A percentile compares a stretch with the other conserved stretches of the same genome.
phyloP scores from a whole-genome alignment of 2,329 filamentous ascomycete genomes.

The Fusarium camptoceras region DNA sequence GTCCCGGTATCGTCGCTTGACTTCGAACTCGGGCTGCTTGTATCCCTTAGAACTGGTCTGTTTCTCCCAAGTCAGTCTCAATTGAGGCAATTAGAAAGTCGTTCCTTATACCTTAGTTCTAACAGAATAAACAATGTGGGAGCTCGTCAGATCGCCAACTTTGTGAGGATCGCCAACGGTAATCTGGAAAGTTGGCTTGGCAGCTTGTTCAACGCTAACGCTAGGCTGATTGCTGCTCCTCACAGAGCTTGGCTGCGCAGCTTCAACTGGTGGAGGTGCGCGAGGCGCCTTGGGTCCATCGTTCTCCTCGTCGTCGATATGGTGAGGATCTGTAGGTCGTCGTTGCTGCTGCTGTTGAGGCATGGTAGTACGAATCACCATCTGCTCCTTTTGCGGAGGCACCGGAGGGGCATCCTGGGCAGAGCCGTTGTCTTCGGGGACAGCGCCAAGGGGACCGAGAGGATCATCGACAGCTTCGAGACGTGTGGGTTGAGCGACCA shows the following conservation, averaged over 20 bases:
- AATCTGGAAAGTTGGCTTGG: conserved; percentile 91
- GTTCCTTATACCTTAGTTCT: conserved; percentile 78
- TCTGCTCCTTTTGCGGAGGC: conserved; percentile 75
- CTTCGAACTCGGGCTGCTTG: conserved; percentile 89
- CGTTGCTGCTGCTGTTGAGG: conserved; percentile 56
- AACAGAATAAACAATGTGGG: conserved; percentile 97
- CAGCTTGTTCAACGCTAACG: conserved; percentile 90
- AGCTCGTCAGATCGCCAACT: conserved; percentile 95
- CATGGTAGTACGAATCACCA: conserved; percentile 70
- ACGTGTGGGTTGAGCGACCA: conserved; percentile 80
- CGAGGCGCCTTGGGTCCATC: conserved; percentile 65
- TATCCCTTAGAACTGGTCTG: conserved; percentile 97
- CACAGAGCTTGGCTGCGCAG: conserved; percentile 64
- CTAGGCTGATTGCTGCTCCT: conserved; percentile 74
- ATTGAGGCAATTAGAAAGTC: neutral
- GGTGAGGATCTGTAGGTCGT: conserved; percentile 68
- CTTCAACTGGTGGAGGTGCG: conserved; percentile 73
- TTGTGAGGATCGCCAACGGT: conserved; percentile 96
- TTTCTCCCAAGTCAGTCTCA: conserved; percentile 11
- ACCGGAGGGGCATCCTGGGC: conserved; percentile 70
- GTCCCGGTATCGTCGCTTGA: conserved; percentile 93
- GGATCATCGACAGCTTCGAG: conserved; percentile 83
- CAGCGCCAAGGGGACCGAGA: conserved; percentile 79
- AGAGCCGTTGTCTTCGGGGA: conserved; percentile 60
- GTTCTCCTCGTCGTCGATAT: conserved; percentile 78